Evolutionary conservation across 2,329 filamentous ascomycete species (phyloP).

Genomic region (Dothideomycetes sp.): DNA sequence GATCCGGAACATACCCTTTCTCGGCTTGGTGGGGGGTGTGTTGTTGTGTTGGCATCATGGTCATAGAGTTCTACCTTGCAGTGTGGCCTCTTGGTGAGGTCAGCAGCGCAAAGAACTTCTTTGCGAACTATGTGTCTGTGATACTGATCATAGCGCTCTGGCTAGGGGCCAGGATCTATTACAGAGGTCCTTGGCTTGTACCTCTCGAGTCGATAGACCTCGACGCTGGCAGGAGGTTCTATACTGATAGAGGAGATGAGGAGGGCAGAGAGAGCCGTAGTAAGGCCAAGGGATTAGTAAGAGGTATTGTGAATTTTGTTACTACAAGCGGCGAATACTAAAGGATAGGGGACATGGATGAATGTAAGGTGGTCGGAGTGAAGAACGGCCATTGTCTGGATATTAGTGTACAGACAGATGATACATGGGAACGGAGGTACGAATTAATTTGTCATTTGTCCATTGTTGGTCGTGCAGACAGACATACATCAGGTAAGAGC

Average conservation of each 20-base stretch:
- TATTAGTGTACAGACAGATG: no score
- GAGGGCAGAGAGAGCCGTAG: conserved; percentile 8
- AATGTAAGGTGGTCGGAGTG: no score
- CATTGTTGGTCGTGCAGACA: no score
- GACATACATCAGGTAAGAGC: no score
- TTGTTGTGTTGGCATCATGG: conserved; percentile 34
- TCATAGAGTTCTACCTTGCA: conserved; percentile 37
- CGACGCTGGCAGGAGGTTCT: conserved; percentile 21
- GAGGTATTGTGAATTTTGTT: background rate
- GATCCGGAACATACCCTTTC: conserved; percentile 32
- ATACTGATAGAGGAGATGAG: conserved; percentile 9
- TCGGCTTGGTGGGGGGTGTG: conserved; percentile 33
- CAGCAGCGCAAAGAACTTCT: conserved; percentile 30
- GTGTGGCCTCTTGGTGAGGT: conserved; percentile 31
- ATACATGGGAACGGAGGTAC: no score
- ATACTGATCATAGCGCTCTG: conserved; percentile 32
- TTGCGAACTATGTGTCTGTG: conserved; percentile 36
- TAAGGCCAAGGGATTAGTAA: no score
- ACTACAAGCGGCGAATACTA: background rate
- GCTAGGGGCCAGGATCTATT: conserved; percentile 29
- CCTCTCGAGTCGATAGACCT: conserved; percentile 24
- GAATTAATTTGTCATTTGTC: no score
- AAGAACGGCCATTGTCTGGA: no score
- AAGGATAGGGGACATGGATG: no score
- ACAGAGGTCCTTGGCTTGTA: conserved; percentile 26